Base-by-base conservation (phyloP, 78 protist genomes). In the Dictyostelium intermedium region DNA sequence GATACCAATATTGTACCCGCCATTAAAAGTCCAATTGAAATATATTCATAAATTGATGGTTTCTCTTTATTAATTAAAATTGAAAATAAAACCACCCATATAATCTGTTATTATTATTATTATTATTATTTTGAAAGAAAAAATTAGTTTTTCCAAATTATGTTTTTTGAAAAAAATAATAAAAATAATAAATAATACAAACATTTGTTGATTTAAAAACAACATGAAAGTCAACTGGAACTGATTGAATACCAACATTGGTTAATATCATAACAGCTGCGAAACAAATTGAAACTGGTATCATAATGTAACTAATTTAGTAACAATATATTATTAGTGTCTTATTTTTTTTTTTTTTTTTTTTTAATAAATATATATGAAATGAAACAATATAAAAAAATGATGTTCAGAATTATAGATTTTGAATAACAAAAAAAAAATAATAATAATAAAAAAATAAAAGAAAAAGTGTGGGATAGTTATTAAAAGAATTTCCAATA, bases 121-220 rank as follows among this genome's bases (percentile, higher is more conserved):
- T n/a, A n/a, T n/a, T n/a, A n/a, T n/a, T n/a, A n/a, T n/a, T n/a
- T n/a, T n/a, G n/a, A n/a, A n/a, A n/a, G n/a, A n/a, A n/a, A n/a
- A n/a, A n/a, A 39, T 39, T 6, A 39, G 43, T 72, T 72, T 18
- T n/a, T n/a, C n/a, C n/a, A n/a, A n/a, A n/a, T n/a, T n/a, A n/a
- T n/a, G n/a, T n/a, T n/a, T n/a, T n/a, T n/a, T n/a, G n/a, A 13
- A 14, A 34, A 73, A 7, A 73, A 18, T 5, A 37, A 37, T 3
- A 35, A 73, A 6, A 27, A 73, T 11, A 35, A 18, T 11, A 72
- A 14, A 16, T 0, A 7, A 34, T 53, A 77, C 84, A 9, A 61
- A 87, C 93, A 87, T 87, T 87, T 32, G 93, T 87, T 25, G 93
- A 87, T 79, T 87, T 87, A 79, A 87, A 78, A 30, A 87, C 76